A percentile compares a stretch with the other conserved stretches of the same genome.
Conservation (phyloP, 2,329 filamentous ascomycete genomes). For the Cladosporium cucumerinum region DNA sequence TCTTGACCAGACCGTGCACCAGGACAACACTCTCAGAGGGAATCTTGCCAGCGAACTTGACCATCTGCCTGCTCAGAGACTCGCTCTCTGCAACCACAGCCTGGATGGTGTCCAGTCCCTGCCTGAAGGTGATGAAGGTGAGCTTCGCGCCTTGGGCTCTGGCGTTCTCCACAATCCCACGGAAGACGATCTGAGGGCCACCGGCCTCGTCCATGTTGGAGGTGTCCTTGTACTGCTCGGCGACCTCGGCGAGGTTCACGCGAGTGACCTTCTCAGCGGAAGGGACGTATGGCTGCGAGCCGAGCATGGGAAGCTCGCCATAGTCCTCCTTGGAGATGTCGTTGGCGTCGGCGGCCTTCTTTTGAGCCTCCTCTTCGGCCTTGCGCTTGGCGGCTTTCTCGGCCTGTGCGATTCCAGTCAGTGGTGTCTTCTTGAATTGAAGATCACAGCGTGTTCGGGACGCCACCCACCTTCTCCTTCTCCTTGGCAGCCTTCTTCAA, state of each 20-base stretch:
- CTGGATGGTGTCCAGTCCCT: conserved; percentile 74
- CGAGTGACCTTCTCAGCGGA: conserved; percentile 49
- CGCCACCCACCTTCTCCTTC: conserved; percentile 68
- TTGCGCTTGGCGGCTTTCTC: conserved; percentile 64
- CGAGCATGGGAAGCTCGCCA: conserved; percentile 62
- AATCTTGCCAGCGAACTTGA: conserved; percentile 79
- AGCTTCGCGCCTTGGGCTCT: conserved; percentile 88
- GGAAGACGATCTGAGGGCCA: conserved; percentile 63
- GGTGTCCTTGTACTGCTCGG: conserved; percentile 64
- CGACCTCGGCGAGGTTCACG: conserved; percentile 60
- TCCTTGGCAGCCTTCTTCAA: conserved; percentile 86
- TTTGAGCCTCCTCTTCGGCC: conserved; percentile 66
- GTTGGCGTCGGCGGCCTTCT: conserved; percentile 62
- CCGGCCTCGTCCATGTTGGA: conserved; percentile 33
- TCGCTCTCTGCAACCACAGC: conserved; percentile 66
- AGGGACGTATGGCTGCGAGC: conserved; percentile 51
- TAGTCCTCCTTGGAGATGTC: conserved; percentile 74
- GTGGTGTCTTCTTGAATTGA: background rate
- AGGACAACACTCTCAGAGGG: conserved; percentile 78
- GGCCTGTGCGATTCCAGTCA: conserved; percentile 33
- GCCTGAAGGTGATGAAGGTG: conserved; percentile 81
- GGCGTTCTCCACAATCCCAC: conserved; percentile 81
- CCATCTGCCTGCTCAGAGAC: conserved; percentile 75
- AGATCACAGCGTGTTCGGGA: background rate
- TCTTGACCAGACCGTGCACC: conserved; percentile 76